Percentiles rank a stretch among this genome's conserved stretches.
Conservation (phyloP, 129 eudicot genomes). For the Logfia minima region DNA sequence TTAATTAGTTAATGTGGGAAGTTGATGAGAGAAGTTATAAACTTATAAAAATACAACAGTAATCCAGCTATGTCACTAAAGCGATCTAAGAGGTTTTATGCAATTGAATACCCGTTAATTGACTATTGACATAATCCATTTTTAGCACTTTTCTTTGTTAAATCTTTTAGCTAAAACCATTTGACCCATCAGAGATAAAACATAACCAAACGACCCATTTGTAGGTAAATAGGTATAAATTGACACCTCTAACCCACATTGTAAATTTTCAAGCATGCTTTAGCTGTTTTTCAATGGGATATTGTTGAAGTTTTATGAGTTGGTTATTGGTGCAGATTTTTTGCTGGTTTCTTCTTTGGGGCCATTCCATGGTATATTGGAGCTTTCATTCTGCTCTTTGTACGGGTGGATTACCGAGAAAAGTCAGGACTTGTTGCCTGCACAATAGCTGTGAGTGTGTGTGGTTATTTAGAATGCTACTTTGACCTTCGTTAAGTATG, state of each 20-base stretch:
- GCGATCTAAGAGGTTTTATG: too few species aligned
- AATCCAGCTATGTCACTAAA: too few species aligned
- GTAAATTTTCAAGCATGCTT: not conserved
- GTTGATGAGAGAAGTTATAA: too few species aligned
- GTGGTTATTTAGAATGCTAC: not conserved
- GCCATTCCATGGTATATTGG: constrained; percentile 92
- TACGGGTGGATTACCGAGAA: constrained; percentile 73
- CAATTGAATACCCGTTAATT: too few species aligned
- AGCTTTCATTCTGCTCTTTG: constrained; percentile 68
- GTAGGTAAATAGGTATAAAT: not conserved
- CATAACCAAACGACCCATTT: not conserved
- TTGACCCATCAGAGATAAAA: not conserved
- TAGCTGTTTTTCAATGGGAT: not conserved
- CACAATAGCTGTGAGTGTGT: constrained; percentile 69
- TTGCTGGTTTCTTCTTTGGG: constrained; percentile 76
- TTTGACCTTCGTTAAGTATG: not conserved
- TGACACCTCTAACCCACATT: not conserved
- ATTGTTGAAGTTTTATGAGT: not conserved
- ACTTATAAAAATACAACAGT: too few species aligned
- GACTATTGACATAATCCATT: not conserved
- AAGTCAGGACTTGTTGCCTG: constrained; percentile 94
- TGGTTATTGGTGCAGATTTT: constrained; percentile 52
- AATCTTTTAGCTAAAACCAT: not conserved
- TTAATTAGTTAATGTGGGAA: too few species aligned
- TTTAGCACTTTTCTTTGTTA: not conserved